Evolutionary conservation across 108 stramenopile genomes (phyloP).

Genomic region (Skeletonema grethae): DNA sequence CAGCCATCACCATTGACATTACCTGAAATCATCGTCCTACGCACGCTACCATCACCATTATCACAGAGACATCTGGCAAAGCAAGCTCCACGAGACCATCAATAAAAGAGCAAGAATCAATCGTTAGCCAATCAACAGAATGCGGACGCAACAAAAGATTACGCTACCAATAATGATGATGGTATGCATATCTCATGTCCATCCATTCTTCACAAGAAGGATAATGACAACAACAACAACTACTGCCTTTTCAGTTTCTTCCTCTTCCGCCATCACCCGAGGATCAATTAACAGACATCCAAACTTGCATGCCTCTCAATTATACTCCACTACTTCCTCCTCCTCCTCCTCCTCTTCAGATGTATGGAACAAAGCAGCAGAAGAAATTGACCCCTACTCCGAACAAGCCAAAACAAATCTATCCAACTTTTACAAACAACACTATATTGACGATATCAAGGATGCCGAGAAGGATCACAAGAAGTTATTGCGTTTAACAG

Average conservation of each 20-base stretch:
- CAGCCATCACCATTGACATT: no score
- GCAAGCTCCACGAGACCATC: no score
- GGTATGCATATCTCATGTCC: neutral
- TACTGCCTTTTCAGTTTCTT: neutral
- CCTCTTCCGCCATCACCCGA: neutral
- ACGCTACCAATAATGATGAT: neutral
- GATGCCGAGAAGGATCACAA: constrained; percentile 38
- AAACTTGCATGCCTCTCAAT: constrained; percentile 7
- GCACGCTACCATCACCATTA: no score
- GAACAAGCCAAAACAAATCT: constrained; percentile 27
- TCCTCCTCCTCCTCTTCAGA: no score
- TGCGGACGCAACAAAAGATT: neutral
- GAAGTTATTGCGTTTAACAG: constrained; percentile 55
- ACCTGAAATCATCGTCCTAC: no score
- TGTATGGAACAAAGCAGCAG: neutral
- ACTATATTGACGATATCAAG: neutral
- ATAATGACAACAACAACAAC: neutral
- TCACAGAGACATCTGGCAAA: no score
- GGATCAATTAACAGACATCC: neutral
- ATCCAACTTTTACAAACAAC: constrained; percentile 16
- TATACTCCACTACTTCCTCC: neutral
- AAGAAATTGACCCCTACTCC: constrained; percentile 38
- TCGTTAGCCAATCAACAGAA: neutral
- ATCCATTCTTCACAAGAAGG: neutral
- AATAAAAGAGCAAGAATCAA: no score